These are phyloP conservation scores for Furculomyces boomerangus DNA, from an alignment of 371 early-diverging fungal genomes.

Conservation along the genomic window DNA sequence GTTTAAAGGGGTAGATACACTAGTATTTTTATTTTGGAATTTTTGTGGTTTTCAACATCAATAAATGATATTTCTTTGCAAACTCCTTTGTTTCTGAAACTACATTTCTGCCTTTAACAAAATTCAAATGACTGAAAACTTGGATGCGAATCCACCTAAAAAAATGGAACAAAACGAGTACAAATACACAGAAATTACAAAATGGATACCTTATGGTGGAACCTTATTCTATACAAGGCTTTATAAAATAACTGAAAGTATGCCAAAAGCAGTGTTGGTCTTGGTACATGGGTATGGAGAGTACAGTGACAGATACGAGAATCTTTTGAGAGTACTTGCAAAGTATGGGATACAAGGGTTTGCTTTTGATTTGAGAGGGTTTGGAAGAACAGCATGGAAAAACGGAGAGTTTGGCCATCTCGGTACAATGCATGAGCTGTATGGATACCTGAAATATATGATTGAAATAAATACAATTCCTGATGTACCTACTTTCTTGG, in stretches of 20 bases:
- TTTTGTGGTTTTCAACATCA: not conserved
- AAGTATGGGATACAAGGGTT: conserved; percentile 13
- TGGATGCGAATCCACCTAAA: not conserved
- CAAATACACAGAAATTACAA: conserved; percentile 7
- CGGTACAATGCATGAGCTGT: conserved; percentile 9
- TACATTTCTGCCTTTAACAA: no score
- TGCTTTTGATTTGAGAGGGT: conserved; percentile 26
- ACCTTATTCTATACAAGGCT: conserved; percentile 14
- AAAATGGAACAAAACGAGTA: not conserved
- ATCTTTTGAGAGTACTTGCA: conserved; percentile 15
- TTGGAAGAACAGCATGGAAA: conserved; percentile 22
- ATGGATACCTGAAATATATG: conserved; percentile 9
- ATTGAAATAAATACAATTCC: conserved; percentile 1
- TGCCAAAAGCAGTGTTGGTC: conserved; percentile 11
- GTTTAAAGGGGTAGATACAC: not conserved
- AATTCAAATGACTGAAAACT: not conserved
- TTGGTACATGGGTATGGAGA: conserved; percentile 26
- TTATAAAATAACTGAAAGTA: conserved; percentile 4
- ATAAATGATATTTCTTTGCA: no score
- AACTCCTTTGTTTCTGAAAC: no score
- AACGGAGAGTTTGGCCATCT: conserved; percentile 12
- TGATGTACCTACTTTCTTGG: not conserved
- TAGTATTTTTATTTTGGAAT: not conserved
- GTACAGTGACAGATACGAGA: conserved; percentile 21
- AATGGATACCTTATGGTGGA: conserved; percentile 11